These are phyloP conservation scores for Cryptococcus wingfieldii DNA, from an alignment of 1,284 basidiomycete species.

Conservation along the genomic window DNA sequence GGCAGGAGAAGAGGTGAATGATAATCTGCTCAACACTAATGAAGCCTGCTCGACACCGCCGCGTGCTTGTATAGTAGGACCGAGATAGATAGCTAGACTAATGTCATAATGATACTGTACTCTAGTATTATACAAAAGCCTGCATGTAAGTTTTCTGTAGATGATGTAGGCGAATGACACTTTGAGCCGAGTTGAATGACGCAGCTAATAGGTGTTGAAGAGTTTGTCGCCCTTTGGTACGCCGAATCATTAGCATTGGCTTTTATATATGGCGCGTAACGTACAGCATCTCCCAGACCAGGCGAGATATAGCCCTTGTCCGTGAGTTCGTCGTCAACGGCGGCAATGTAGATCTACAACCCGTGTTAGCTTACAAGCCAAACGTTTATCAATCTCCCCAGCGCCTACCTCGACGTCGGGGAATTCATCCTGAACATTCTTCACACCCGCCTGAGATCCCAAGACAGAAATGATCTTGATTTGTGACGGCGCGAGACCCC, in stretches of 20 bases:
- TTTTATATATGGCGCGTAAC: conserved; percentile 26
- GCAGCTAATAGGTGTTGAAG: neutral
- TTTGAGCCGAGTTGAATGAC: too few relatives aligned
- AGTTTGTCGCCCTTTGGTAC: neutral
- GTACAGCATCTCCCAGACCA: conserved; percentile 80
- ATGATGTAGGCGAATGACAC: too few relatives aligned
- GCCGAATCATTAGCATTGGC: neutral
- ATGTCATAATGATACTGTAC: neutral
- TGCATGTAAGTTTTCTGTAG: too few relatives aligned
- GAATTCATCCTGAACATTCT: conserved; percentile 61
- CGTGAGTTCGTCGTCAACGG: conserved; percentile 69
- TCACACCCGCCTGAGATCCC: conserved; percentile 69
- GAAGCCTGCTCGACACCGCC: neutral
- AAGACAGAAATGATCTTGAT: conserved; percentile 82
- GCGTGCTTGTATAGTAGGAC: neutral
- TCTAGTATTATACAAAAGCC: neutral
- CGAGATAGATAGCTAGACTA: neutral
- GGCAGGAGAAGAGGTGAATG: conserved; percentile 1
- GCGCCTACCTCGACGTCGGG: conserved; percentile 71
- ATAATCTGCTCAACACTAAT: neutral
- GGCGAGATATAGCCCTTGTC: conserved; percentile 71
- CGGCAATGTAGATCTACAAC: conserved; percentile 73
- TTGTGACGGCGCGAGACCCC: conserved; percentile 64
- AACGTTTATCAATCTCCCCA: neutral
- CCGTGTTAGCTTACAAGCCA: neutral